These are phyloP conservation scores for Castanea sativa DNA, from an alignment of 306 rosid genomes.

Conservation along the genomic window DNA sequence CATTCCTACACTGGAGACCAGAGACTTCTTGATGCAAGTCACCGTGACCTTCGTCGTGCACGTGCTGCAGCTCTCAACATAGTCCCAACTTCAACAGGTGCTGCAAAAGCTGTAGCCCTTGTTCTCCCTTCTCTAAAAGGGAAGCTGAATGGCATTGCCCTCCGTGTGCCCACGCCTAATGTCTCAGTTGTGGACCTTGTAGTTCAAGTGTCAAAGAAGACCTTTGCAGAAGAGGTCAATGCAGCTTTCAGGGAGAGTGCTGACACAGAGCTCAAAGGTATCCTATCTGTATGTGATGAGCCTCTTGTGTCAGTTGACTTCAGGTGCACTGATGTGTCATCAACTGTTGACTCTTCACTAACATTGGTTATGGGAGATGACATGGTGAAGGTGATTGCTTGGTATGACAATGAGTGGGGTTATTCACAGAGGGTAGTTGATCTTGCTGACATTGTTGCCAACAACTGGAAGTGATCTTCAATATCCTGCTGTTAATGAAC, in stretches of 20 bases:
- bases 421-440: slow-evolving; percentile 98
- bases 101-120: slow-evolving; percentile 98
- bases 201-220: slow-evolving; percentile 89
- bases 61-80: slow-evolving; percentile 96
- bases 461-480: slow-evolving; percentile 69
- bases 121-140: slow-evolving; percentile 93
- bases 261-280: slow-evolving; percentile 67
- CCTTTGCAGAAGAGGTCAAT: slow-evolving; percentile 93
- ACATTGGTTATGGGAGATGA: slow-evolving; percentile 99
- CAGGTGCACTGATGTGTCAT: slow-evolving; percentile 87
- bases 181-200: slow-evolving; percentile 95
- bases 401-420: slow-evolving; percentile 99
- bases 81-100: slow-evolving; percentile 95
- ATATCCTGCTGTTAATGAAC: background rate
- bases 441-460: slow-evolving; percentile 96
- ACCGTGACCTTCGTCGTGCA: slow-evolving; percentile 95
- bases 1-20: slow-evolving; percentile 99
- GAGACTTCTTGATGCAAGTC: slow-evolving; percentile 97
- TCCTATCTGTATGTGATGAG: slow-evolving; percentile 90
- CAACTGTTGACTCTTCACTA: slow-evolving; percentile 93
- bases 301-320: slow-evolving; percentile 95
- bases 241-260: slow-evolving; percentile 92
- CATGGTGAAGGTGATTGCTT: slow-evolving; percentile 96
- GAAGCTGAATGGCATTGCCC: slow-evolving; percentile 88
- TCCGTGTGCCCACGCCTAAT: slow-evolving; percentile 96